These are phyloP conservation scores for Tetradesmus lagerheimii DNA, from an alignment of 139 green algal genomes.

Conservation along the genomic window DNA sequence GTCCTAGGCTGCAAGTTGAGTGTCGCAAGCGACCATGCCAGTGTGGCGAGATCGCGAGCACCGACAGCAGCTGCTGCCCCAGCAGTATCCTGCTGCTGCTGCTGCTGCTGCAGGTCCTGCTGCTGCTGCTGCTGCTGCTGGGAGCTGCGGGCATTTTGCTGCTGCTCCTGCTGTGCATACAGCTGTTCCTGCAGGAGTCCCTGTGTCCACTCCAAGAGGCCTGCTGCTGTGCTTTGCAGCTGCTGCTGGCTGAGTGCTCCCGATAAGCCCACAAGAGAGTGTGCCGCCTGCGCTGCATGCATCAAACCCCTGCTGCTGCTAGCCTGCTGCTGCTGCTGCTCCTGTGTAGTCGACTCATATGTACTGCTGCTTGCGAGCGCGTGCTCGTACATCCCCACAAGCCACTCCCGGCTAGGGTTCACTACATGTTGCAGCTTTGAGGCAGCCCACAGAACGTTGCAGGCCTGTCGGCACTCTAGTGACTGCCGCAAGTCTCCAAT, in stretches of 20 bases:
- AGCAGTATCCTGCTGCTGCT: not conserved
- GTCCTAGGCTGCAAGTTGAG: not conserved
- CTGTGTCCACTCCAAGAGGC: not conserved
- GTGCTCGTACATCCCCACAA: not conserved
- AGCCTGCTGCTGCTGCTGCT: not conserved
- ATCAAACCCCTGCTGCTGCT: slow-evolving; percentile 1
- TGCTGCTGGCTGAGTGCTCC: not conserved
- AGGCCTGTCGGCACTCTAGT: slow-evolving; percentile 14
- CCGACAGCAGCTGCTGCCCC: not conserved
- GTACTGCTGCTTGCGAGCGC: not conserved
- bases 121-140: slow-evolving; percentile 10
- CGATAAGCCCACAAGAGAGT: slow-evolving; percentile 8
- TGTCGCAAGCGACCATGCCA: slow-evolving; percentile 34
- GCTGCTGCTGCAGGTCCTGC: not conserved
- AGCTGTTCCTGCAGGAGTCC: slow-evolving; percentile 8
- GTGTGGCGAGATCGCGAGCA: not conserved
- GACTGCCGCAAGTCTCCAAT: not conserved
- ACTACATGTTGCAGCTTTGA: slow-evolving; percentile 9
- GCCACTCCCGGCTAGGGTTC: not conserved
- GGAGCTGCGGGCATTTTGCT: not conserved
- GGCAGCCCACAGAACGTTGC: slow-evolving; percentile 41
- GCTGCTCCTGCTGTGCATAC: slow-evolving; percentile 5
- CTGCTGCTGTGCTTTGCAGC: not conserved
- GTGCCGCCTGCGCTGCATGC: slow-evolving; percentile 27
- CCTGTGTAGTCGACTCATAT: no score